A percentile compares a stretch with the other conserved stretches of the same genome.
phyloP scores from a whole-genome alignment of 176 grass and related monocot species.

The Tuctoria greenei region DNA sequence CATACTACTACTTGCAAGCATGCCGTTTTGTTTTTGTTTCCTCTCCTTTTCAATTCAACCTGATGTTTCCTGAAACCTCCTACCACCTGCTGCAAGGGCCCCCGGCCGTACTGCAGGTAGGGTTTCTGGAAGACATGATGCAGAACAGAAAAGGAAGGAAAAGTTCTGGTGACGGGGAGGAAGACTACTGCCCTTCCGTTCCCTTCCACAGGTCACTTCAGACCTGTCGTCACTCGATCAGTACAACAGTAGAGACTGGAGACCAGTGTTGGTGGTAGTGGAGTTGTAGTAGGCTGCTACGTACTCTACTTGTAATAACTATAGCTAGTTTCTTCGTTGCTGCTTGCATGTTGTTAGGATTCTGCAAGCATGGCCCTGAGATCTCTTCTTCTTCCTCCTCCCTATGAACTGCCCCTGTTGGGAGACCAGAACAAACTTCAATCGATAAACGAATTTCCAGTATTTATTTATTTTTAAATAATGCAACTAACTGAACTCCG shows the following conservation, averaged over 20 bases:
- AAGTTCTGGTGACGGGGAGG: constrained; percentile 26
- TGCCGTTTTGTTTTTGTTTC: constrained; percentile 38
- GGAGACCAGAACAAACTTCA: background rate
- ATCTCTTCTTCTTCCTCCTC: constrained; percentile 39
- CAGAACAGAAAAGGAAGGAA: background rate
- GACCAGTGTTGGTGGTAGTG: constrained; percentile 26
- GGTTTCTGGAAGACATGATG: constrained; percentile 49
- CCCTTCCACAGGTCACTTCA: constrained; percentile 48
- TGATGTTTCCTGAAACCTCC: constrained; percentile 65
- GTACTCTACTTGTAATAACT: background rate
- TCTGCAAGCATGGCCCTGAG: constrained; percentile 38
- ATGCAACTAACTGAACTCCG: constrained; percentile 34
- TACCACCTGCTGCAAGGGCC: constrained; percentile 28
- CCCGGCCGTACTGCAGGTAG: constrained; percentile 37
- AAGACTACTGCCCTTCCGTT: constrained; percentile 54
- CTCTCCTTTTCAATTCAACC: constrained; percentile 32
- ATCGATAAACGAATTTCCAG: background rate
- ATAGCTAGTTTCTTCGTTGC: constrained; percentile 30
- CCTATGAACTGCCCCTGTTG: constrained; percentile 51
- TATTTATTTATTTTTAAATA: background rate
- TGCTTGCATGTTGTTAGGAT: constrained; percentile 41
- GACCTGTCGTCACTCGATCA: constrained; percentile 33
- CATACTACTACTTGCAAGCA: constrained; percentile 31
- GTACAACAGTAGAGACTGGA: constrained; percentile 25
- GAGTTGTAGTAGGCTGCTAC: constrained; percentile 26